Evolutionary conservation across 495 filamentous ascomycete species (phyloP).

Genomic region (Lophiostoma macrostomum): DNA sequence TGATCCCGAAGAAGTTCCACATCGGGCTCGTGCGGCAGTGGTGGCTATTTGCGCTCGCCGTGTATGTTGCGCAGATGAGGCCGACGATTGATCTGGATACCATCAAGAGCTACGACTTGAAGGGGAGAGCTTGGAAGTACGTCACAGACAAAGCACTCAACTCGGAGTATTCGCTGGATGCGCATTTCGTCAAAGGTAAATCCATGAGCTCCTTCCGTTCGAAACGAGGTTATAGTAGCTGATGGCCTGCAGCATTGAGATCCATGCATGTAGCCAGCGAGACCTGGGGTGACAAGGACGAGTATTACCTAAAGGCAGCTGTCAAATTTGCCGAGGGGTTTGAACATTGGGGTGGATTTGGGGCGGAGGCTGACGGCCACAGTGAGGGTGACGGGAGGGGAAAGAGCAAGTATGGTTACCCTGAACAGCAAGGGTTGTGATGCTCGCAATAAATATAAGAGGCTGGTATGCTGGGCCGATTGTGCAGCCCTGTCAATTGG

Average conservation of each 20-base stretch:
- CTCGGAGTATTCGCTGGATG: slow-evolving; percentile 62
- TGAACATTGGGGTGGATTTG: slow-evolving; percentile 66
- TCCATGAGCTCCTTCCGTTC: neutral
- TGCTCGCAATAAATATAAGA: no score
- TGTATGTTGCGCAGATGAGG: slow-evolving; percentile 72
- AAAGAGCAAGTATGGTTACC: slow-evolving; percentile 16
- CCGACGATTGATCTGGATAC: slow-evolving; percentile 65
- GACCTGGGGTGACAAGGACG: slow-evolving; percentile 81
- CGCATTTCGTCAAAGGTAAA: slow-evolving; percentile 75
- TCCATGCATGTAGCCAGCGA: slow-evolving; percentile 68
- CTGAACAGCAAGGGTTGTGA: slow-evolving; percentile 1
- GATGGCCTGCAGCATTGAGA: slow-evolving; percentile 52
- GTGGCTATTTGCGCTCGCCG: slow-evolving; percentile 77
- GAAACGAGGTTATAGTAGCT: neutral
- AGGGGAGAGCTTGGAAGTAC: slow-evolving; percentile 71
- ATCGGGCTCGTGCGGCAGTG: slow-evolving; percentile 72
- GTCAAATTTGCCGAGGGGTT: slow-evolving; percentile 78
- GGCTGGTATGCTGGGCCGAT: no score
- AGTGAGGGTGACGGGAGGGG: no score
- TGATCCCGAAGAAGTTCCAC: slow-evolving; percentile 71
- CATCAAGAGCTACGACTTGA: slow-evolving; percentile 58
- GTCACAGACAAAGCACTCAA: slow-evolving; percentile 66
- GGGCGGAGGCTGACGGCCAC: slow-evolving; percentile 20
- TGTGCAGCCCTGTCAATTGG: no score
- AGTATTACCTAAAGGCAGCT: slow-evolving; percentile 74